Evolutionary conservation across 805 yeast species (phyloP).

Genomic region (Candida ficus): DNA sequence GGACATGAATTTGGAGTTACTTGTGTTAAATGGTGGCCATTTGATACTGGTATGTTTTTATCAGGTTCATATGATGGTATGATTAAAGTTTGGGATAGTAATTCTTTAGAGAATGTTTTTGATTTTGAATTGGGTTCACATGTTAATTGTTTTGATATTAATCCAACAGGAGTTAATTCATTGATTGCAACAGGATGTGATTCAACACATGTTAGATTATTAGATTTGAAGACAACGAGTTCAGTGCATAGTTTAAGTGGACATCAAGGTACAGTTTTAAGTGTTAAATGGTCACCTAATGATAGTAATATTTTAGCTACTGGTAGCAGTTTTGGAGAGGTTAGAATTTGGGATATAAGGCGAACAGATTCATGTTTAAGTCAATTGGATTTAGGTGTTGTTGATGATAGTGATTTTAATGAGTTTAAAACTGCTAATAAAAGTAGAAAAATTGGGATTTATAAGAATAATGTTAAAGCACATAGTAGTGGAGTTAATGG

Average conservation of each 20-base stretch:
- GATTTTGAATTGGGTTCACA: conserved; percentile 56
- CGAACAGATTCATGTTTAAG: conserved; percentile 59
- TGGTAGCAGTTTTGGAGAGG: conserved; percentile 79
- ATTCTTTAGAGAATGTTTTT: conserved; percentile 58
- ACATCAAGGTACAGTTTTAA: conserved; percentile 44
- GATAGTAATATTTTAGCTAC: conserved; percentile 59
- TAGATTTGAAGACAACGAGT: conserved; percentile 71
- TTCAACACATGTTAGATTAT: conserved; percentile 58
- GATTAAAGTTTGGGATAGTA: conserved; percentile 79
- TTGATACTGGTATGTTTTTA: conserved; percentile 80
- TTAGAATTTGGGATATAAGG: conserved; percentile 82
- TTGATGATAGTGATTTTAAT: conserved; percentile 26
- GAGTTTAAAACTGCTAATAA: conserved; percentile 12
- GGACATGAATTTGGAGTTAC: conserved; percentile 75
- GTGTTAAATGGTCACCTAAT: conserved; percentile 73
- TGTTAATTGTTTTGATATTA: conserved; percentile 63
- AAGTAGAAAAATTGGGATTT: conserved; percentile 19
- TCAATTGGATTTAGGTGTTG: conserved; percentile 52
- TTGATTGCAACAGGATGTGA: conserved; percentile 69
- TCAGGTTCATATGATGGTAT: conserved; percentile 76
- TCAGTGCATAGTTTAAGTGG: conserved; percentile 68
- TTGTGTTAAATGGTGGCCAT: conserved; percentile 80
- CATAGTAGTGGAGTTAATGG: conserved; percentile 82
- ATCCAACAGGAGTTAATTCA: conserved; percentile 40
- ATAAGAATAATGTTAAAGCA: conserved; percentile 40